Base-by-base conservation (phyloP, 371 early-diverging fungal species). In the Caulochytrium protostelioides region DNA sequence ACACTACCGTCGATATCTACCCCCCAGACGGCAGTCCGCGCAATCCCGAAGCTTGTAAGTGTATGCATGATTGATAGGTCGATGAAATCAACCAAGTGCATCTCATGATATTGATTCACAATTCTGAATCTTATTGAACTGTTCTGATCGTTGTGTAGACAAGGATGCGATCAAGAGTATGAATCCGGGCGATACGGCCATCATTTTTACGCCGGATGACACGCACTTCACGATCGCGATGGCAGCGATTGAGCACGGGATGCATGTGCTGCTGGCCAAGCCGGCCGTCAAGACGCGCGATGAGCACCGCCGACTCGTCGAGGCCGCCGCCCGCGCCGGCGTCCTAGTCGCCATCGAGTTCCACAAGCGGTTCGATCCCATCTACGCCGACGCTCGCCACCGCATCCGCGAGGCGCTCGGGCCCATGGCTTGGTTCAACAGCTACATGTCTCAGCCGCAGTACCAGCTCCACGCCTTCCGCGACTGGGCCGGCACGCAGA, bases 381-480 rank as follows among this genome's bases (percentile, higher is more conserved):
- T 52, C 14, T 62, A 64, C 29, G 52, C 52, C 6, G 52, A 51
- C 23, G 52, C 52, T 3, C 39, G 52, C 6, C 47, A 51, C 27
- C 23, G 34, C 1, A 39, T 42, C 18, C 30, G 47, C 12, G 24
- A 5, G 24, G 20, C 27, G 3, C 37, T 55, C 8, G 64, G 59
- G n/a, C 51, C 54, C 32, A 55, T 64, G 32, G 49, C 57, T 30
- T 59, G 52, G 40, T 61, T 57, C 30, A 41, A 54, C 14, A 42
- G 56, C 15, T 64, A 57, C 43, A 64, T 64, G 64, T 50, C 53
- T 26, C 62, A 64, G 33, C 62, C 62, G 4, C 62, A 64, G 36
- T 30, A 39, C 14, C 62, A 64, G 35, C 48, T 64, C 2, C 46
- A 59, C 23, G 62, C 64, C 1, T 64, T 64, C 39, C 38, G 46